Evolutionary conservation across 768 basidiomycete genomes (phyloP).

Genomic region (Chalciporus piperatus): DNA sequence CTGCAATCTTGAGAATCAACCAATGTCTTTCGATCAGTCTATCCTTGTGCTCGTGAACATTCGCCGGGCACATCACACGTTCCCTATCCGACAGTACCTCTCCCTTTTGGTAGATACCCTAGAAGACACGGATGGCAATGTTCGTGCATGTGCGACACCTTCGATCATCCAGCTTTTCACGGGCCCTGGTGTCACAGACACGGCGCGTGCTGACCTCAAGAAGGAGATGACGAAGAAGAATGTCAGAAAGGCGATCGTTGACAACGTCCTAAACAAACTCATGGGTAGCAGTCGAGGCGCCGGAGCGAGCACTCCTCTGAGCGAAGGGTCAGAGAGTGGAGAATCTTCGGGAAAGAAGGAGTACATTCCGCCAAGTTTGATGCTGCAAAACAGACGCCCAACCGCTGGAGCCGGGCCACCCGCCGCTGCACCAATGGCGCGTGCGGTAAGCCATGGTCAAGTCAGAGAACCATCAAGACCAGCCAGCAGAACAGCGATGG

Average conservation of each 20-base stretch:
- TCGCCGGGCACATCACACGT: conserved; percentile 65
- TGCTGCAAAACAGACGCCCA: conserved; percentile 52
- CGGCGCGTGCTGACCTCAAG: conserved; percentile 90
- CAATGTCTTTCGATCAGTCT: conserved; percentile 36
- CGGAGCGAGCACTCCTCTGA: conserved; percentile 42
- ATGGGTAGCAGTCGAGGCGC: conserved; percentile 42
- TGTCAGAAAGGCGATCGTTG: conserved; percentile 85
- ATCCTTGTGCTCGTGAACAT: conserved; percentile 71
- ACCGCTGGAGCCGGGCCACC: conserved; percentile 30
- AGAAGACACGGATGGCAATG: conserved; percentile 88
- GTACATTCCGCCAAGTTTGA: conserved; percentile 75
- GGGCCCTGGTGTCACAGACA: conserved; percentile 76
- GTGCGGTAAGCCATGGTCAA: conserved; percentile 49
- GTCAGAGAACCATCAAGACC: conserved; percentile 53
- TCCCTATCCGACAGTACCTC: conserved; percentile 82
- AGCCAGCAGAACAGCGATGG: conserved; percentile 54
- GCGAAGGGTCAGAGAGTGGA: conserved; percentile 61
- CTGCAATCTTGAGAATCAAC: neutral
- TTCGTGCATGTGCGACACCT: conserved; percentile 80
- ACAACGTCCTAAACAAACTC: conserved; percentile 70
- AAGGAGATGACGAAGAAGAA: conserved; percentile 84
- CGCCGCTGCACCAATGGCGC: conserved; percentile 34
- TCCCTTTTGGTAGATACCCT: conserved; percentile 76
- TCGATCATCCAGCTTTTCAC: conserved; percentile 85
- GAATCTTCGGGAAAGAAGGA: conserved; percentile 40